phyloP scores from a whole-genome alignment of 2,329 filamentous ascomycete species.

The Colletotrichum simmondsii region DNA sequence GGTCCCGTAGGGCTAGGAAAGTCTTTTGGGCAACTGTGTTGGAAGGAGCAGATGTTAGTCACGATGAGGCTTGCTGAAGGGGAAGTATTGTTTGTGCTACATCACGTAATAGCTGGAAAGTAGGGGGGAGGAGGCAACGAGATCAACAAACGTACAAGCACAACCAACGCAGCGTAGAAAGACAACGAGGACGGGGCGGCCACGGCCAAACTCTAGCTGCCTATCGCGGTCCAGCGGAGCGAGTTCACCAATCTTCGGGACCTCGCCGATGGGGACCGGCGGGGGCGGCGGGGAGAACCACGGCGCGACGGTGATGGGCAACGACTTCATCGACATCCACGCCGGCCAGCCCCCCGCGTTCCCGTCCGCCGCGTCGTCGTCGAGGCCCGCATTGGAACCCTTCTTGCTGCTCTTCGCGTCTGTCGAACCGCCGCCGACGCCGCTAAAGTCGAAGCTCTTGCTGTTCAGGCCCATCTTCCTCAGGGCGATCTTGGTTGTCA shows the following conservation, averaged over 20 bases:
- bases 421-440: conserved; percentile 39
- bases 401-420: conserved; percentile 44
- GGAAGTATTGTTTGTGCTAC: not conserved
- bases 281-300: conserved; percentile 64
- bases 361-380: conserved; percentile 38
- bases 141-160: conserved; percentile 56
- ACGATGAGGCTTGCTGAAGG: not conserved
- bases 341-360: conserved; percentile 49
- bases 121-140: conserved; percentile 20
- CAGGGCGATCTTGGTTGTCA: conserved; percentile 68
- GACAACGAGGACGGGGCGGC: conserved; percentile 57
- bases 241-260: conserved; percentile 59
- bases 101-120: not conserved
- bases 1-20: conserved; percentile 65
- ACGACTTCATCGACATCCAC: conserved; percentile 61
- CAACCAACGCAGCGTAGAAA: conserved; percentile 67
- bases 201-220: conserved; percentile 55
- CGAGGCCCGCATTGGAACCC: conserved; percentile 41
- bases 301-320: conserved; percentile 63
- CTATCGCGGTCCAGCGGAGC: conserved; percentile 60
- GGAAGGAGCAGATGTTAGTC: not conserved
- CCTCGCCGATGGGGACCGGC: conserved; percentile 55
- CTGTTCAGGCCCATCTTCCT: conserved; percentile 66
- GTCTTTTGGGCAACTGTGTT: conserved; percentile 64
- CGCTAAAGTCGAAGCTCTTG: conserved; percentile 57